phyloP scores from a whole-genome alignment of 2,329 filamentous ascomycete genomes.

The Paramyrothecium sp. region DNA sequence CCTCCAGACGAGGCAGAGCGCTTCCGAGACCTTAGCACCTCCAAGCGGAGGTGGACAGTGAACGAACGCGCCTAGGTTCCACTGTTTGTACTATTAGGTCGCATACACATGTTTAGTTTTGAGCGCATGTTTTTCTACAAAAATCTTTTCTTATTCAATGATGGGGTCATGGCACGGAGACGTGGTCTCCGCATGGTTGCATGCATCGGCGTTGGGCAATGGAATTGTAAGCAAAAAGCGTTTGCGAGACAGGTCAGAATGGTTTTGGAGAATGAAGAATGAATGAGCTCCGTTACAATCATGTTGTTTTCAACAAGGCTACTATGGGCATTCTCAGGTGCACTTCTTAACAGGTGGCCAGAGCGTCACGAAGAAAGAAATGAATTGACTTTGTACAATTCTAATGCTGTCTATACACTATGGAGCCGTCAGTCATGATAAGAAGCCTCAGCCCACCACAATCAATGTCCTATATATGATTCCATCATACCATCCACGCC shows the following conservation, averaged over 20 bases:
- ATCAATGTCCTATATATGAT: neutral
- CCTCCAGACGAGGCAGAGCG: constrained; percentile 44
- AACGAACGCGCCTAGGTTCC: constrained; percentile 38
- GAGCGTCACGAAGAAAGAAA: neutral
- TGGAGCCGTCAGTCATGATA: neutral
- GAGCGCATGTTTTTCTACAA: neutral
- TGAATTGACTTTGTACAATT: neutral
- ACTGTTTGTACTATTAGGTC: neutral
- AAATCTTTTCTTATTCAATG: neutral
- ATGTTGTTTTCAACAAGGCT: no score
- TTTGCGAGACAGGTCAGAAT: neutral
- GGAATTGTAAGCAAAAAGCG: neutral
- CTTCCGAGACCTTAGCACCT: constrained; percentile 41
- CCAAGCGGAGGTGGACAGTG: constrained; percentile 56
- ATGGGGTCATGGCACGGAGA: no score
- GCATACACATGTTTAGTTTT: neutral
- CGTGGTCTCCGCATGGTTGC: neutral
- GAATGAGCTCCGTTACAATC: no score
- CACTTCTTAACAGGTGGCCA: no score
- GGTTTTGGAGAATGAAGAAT: neutral
- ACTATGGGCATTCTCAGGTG: no score
- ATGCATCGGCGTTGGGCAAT: neutral
- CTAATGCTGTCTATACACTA: neutral
- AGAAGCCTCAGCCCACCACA: neutral
- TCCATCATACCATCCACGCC: no score